Base-by-base conservation (phyloP, 345 rosid genomes). In the Populus alba region DNA sequence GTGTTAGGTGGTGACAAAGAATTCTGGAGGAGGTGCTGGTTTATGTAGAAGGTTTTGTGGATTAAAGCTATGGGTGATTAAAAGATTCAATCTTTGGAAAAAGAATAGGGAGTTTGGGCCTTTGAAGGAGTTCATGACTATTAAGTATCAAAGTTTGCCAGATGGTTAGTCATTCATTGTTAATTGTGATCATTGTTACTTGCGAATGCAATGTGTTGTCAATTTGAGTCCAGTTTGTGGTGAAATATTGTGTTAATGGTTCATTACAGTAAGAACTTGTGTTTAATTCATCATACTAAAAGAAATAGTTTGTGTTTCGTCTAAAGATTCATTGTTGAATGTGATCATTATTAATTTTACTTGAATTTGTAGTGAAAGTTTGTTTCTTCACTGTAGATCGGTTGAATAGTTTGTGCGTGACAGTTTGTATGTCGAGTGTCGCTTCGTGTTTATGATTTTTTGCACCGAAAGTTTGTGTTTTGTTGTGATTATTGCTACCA, bases 31-130 rank as follows among this genome's bases (percentile, higher is more conserved):
- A 84, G 80, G 87, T 27, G 62, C 76, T 18, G 83, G 75, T 77
- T 73, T 84, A 51, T 87, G 85, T 81, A 77, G 43, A 76, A 78
- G 84, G 74, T 83, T 91, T 37, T 76, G 83, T 74, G 90, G 90
- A 41, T 85, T 90, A 55, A 90, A 90, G 76, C 74, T 77, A 15
- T 79, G 85, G 88, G 78, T 84, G 71, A 72, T 78, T 53, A 73
- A 86, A 75, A 89, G 85, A 73, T 51, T 87, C 65, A 85, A 87
- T 15, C 68, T 79, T 74, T 75, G 70, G 73, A 83, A 81, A 57
- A 72, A 41, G 33, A 84, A 47, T 20, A 83, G 74, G 55, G 86
- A 79, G 33, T 61, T 18, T 75, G 81, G 76, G 47, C 81, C 73
- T 68, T 59, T 70, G 20, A 81, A 83, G 20, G 88, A 86, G 75